Evolutionary conservation across 257 asterid species (phyloP).

Genomic region (Nicotiana sylvestris): DNA sequence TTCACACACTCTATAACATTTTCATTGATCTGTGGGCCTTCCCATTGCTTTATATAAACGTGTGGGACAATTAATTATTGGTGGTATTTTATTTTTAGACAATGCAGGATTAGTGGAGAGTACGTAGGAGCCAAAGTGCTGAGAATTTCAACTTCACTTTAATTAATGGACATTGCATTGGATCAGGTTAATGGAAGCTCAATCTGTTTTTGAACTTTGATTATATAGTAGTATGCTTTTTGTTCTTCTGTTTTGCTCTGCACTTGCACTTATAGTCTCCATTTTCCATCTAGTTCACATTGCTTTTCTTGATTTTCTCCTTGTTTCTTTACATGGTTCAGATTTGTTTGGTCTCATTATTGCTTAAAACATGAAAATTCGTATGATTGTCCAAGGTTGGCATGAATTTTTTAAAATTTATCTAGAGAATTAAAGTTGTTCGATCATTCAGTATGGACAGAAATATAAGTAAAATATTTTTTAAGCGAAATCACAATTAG

Average conservation of each 20-base stretch:
- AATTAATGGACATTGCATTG: not conserved
- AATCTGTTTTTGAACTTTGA: not conserved
- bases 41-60: not conserved
- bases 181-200: not conserved
- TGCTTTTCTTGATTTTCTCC: not conserved
- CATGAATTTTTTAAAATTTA: too few species aligned
- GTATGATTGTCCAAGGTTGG: too few species aligned
- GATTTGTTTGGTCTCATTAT: too few species aligned
- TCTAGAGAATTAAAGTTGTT: not conserved
- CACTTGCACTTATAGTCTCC: not conserved
- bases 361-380: too few species aligned
- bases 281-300: not conserved
- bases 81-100: not conserved
- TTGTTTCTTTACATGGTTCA: not conserved
- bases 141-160: not conserved
- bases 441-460: not conserved
- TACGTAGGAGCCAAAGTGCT: not conserved
- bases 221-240: too few species aligned
- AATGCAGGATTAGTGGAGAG: not conserved
- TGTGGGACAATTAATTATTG: not conserved
- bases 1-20: not conserved
- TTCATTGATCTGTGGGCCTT: not conserved
- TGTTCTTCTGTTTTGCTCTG: not conserved
- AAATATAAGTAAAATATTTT: too few species aligned
- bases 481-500: too few species aligned